Percentiles rank a stretch among this genome's conserved stretches.
Evolutionary conservation across 2,329 filamentous ascomycete species (phyloP).

Genomic region (Phoma sp.): DNA sequence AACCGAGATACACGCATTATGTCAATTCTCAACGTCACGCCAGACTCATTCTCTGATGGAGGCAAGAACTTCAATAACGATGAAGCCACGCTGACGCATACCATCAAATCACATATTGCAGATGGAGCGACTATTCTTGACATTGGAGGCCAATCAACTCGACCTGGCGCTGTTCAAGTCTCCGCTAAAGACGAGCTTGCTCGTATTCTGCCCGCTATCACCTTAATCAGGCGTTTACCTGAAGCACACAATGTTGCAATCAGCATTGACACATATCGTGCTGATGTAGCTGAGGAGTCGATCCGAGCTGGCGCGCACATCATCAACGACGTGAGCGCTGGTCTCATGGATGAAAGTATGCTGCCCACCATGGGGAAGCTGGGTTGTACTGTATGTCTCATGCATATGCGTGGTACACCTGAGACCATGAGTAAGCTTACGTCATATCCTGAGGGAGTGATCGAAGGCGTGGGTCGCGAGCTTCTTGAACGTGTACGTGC

Average conservation of each 20-base stretch:
- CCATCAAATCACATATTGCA: conserved; percentile 67
- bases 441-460: conserved; percentile 70
- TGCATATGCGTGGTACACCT: conserved; percentile 93
- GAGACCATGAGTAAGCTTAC: conserved; percentile 75
- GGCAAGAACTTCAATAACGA: conserved; percentile 60
- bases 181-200: conserved; percentile 74
- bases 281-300: conserved; percentile 78
- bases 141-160: conserved; percentile 90
- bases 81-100: conserved; percentile 59
- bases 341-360: conserved; percentile 80
- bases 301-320: conserved; percentile 84
- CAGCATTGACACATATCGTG: conserved; percentile 92
- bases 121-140: conserved; percentile 85
- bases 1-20: conserved; percentile 73
- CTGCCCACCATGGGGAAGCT: conserved; percentile 77
- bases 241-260: conserved; percentile 71
- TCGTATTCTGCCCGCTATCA: conserved; percentile 80
- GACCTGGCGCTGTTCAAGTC: conserved; percentile 75
- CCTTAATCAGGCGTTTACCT: conserved; percentile 71
- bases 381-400: conserved; percentile 79
- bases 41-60: conserved; percentile 96
- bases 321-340: conserved; percentile 92
- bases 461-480: conserved; percentile 70
- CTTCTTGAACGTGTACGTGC: conserved; percentile 72
- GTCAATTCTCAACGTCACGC: conserved; percentile 93